A percentile compares a stretch with the other conserved stretches of the same genome.
Evolutionary conservation across 139 green algal species (phyloP).

Genomic region (Chlorella sp.): DNA sequence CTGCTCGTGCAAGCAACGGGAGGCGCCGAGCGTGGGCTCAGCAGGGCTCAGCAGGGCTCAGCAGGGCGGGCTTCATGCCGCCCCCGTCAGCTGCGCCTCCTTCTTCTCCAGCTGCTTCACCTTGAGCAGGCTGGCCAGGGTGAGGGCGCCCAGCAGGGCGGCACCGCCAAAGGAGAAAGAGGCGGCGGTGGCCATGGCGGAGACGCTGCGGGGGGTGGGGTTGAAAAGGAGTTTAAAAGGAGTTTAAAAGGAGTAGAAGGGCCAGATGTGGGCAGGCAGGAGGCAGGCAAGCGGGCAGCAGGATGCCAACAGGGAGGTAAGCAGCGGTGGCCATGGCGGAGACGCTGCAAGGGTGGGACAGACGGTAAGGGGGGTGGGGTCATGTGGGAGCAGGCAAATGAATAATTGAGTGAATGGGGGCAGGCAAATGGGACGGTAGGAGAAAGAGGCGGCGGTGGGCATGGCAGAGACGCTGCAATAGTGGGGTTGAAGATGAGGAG

Average conservation of each 20-base stretch:
- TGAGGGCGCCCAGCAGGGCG: slow-evolving; percentile 56
- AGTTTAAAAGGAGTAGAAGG: too few relatives aligned
- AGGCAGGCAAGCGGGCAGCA: not conserved
- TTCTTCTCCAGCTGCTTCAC: slow-evolving; percentile 80
- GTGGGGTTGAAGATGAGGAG: too few relatives aligned
- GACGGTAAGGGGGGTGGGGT: too few relatives aligned
- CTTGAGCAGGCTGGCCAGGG: slow-evolving; percentile 67
- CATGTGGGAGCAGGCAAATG: too few relatives aligned
- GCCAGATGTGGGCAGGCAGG: too few relatives aligned
- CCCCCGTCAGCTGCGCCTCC: slow-evolving; percentile 75
- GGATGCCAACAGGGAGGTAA: not conserved
- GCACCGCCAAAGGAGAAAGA: slow-evolving; percentile 68
- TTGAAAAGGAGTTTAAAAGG: not conserved
- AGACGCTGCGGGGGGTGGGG: slow-evolving; percentile 14
- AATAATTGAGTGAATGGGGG: too few relatives aligned
- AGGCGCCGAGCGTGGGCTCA: too few relatives aligned
- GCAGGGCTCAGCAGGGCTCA: too few relatives aligned
- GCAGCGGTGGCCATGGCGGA: not conserved
- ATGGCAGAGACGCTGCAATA: too few relatives aligned
- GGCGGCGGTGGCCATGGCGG: slow-evolving; percentile 43
- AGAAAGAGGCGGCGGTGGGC: too few relatives aligned
- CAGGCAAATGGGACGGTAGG: too few relatives aligned
- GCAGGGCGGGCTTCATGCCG: not conserved
- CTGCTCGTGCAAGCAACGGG: not conserved
- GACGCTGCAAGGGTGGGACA: not conserved